Base-by-base conservation (phyloP, 179 eudicot genomes). In the Beta lomatogona region DNA sequence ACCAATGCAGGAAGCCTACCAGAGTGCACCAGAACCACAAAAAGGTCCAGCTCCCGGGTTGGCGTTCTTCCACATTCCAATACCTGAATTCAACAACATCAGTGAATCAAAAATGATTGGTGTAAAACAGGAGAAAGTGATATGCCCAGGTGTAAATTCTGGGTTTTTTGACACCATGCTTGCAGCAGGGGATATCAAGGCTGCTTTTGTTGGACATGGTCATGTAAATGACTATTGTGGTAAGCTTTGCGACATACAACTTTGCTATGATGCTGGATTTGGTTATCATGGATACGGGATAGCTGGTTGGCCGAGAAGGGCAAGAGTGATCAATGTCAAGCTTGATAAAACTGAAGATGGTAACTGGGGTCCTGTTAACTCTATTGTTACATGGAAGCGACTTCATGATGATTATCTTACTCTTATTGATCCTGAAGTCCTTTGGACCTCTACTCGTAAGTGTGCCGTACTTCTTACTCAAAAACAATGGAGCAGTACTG, bases 231-330 rank as follows among this genome's bases (percentile, higher is more conserved):
- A 91, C 82, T 91, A 89, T 71, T 91, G 94, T 82, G 94, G 94
- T 7, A 81, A 90, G 82, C 81, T 90, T 45, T 82, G 77, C 57
- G 90, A 87, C 60, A 90, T 91, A 36, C 80, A 91, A 71, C 89
- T 91, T 15, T 91, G 94, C 70, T 91, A 87, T 79, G 91, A 84
- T 75, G 94, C 92, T 15, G 94, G 93, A 16, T 88, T 90, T 45
- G 94, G 94, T 3, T 91, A 91, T 78, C 93, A 90, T 85, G 94
- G 92, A 10, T 91, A 91, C 75, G 94, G 94, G 46, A 83, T 83
- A 73, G 89, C 91, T 61, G 94, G 94, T 22, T 91, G 94, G 94
- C 55, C 88, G 14, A 85, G 93, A 77, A 85, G 94, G 69, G 87
- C 93, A 1, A 87, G 94, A 78, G 82, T 91, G 78, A 90, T 91